These are phyloP conservation scores for Gleditsia sinensis DNA, from an alignment of 306 rosid genomes.

Conservation along the genomic window DNA sequence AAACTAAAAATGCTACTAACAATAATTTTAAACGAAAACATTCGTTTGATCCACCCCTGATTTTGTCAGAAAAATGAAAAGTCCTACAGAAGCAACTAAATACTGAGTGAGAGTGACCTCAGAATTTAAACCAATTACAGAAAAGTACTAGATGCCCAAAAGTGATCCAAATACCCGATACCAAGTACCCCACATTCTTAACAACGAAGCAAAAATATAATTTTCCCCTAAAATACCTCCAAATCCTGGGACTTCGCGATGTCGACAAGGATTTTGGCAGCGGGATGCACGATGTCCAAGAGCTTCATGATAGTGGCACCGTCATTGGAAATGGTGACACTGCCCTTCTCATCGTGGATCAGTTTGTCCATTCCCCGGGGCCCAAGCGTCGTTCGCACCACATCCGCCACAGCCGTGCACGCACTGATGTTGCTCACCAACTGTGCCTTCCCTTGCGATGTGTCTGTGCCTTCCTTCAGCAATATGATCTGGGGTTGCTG, in stretches of 20 bases:
- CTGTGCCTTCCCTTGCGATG: constrained; percentile 94
- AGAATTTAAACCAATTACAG: not conserved
- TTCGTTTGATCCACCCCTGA: not conserved
- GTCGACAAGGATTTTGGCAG: constrained; percentile 94
- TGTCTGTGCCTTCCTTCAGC: constrained; percentile 91
- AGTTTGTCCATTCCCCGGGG: constrained; percentile 99
- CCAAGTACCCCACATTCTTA: not conserved
- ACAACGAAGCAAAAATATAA: not conserved
- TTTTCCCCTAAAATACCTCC: constrained; percentile 45
- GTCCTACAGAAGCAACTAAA: not conserved
- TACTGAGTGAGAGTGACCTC: not conserved
- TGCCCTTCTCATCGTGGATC: constrained; percentile 85
- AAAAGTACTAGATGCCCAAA: not conserved
- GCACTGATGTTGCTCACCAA: constrained; percentile 94
- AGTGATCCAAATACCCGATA: not conserved
- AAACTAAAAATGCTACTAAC: not conserved
- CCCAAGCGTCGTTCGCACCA: constrained; percentile 86
- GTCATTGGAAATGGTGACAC: constrained; percentile 89
- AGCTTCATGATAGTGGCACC: constrained; percentile 99
- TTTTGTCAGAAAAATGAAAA: not conserved
- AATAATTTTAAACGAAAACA: too few relatives aligned
- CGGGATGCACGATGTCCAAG: constrained; percentile 89
- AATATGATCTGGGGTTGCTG: constrained; percentile 99
- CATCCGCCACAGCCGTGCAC: constrained; percentile 88
- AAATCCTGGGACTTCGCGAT: constrained; percentile 96